A percentile compares a stretch with the other conserved stretches of the same genome.
Conservation (phyloP, 345 rosid genomes). For the Abelmoschus esculentus region DNA sequence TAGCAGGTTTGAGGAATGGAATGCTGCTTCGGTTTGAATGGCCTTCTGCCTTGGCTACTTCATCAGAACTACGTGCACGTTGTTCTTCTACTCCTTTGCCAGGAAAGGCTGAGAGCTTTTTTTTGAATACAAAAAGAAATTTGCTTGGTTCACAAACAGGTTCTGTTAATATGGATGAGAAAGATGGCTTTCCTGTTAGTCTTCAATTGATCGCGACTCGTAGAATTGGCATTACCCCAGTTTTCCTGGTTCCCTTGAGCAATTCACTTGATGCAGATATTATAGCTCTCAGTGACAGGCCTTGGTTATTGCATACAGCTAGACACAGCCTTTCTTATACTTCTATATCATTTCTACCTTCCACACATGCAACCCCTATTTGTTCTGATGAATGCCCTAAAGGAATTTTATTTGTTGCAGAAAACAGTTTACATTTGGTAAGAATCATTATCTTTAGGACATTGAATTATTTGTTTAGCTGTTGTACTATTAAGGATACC, state of each 20-base stretch:
- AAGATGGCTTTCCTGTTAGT: conserved; percentile 38
- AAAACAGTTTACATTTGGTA: conserved; percentile 89
- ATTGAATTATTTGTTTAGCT: conserved; percentile 9
- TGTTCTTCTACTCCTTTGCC: conserved; percentile 23
- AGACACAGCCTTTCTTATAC: conserved; percentile 83
- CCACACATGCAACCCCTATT: conserved; percentile 80
- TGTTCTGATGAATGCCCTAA: conserved; percentile 84
- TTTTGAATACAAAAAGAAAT: conserved; percentile 15
- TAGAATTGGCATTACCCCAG: conserved; percentile 92
- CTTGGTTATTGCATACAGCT: conserved; percentile 92
- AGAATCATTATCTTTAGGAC: conserved; percentile 15
- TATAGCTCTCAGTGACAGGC: conserved; percentile 91
- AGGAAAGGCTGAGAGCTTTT: conserved; percentile 26
- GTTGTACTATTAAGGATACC: neutral
- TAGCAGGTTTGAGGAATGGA: conserved; percentile 92
- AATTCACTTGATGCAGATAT: conserved; percentile 74
- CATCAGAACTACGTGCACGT: conserved; percentile 22
- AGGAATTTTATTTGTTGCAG: conserved; percentile 90
- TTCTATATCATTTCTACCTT: conserved; percentile 88
- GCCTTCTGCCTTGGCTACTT: conserved; percentile 43
- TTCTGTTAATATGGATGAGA: conserved; percentile 23
- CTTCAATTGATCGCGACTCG: conserved; percentile 85
- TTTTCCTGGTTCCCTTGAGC: conserved; percentile 80
- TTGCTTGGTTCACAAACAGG: conserved; percentile 21
- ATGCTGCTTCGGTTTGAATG: conserved; percentile 97